Conservation (phyloP, 306 rosid genomes). For the Rosa lucieae region DNA sequence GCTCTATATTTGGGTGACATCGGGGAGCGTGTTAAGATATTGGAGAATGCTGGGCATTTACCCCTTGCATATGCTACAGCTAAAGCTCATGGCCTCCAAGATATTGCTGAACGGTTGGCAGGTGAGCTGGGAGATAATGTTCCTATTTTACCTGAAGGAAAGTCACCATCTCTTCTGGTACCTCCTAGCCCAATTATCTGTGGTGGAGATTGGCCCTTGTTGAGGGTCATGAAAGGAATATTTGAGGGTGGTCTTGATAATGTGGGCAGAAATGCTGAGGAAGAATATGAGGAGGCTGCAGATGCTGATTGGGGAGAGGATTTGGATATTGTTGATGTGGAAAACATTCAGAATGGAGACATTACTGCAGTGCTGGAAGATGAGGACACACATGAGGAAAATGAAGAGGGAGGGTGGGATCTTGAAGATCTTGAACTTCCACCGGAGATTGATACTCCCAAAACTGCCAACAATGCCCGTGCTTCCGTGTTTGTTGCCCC, state of each 20-base stretch:
- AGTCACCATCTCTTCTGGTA: conserved; percentile 58
- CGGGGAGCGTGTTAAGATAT: conserved; percentile 67
- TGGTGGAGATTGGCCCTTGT: conserved; percentile 84
- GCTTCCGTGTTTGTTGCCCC: conserved; percentile 71
- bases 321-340: conserved; percentile 62
- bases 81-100: conserved; percentile 65
- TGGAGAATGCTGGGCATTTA: conserved; percentile 80
- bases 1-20: conserved; percentile 84
- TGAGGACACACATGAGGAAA: conserved; percentile 57
- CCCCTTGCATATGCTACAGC: conserved; percentile 81
- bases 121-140: conserved; percentile 71
- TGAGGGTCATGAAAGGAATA: conserved; percentile 70
- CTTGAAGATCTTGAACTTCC: conserved; percentile 82
- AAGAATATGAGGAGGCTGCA: conserved; percentile 62
- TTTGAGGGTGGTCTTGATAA: conserved; percentile 75
- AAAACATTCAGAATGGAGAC: conserved; percentile 62
- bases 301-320: conserved; percentile 77
- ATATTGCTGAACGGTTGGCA: conserved; percentile 67
- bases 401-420: conserved; percentile 77
- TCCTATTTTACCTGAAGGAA: conserved; percentile 64
- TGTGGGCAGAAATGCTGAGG: conserved; percentile 40
- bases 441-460: conserved; percentile 73
- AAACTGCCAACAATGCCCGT: conserved; percentile 40
- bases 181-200: conserved; percentile 70
- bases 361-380: conserved; percentile 50